phyloP scores from a whole-genome alignment of 2,329 filamentous ascomycete species.

The Neurospora sp. region DNA sequence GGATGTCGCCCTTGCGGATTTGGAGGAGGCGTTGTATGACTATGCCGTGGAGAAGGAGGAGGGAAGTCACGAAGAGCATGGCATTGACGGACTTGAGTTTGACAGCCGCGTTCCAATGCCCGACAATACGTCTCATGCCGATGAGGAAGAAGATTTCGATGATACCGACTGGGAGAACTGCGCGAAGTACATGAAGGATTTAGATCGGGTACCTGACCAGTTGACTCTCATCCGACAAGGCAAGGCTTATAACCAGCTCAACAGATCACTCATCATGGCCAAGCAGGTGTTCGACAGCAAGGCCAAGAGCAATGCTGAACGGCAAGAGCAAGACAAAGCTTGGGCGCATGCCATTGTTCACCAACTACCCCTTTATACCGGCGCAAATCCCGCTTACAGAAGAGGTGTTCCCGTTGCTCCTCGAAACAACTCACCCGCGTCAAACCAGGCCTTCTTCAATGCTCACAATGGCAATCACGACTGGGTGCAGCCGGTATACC shows the following conservation, averaged over 20 bases:
- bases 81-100: neutral
- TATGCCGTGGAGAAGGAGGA: neutral
- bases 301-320: neutral
- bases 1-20: neutral
- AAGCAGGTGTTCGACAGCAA: conserved; percentile 2
- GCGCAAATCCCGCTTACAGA: neutral
- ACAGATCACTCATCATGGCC: neutral
- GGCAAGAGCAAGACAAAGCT: neutral
- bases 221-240: neutral
- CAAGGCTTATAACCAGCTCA: neutral
- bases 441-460: neutral
- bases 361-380: neutral
- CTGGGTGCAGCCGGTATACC: neutral
- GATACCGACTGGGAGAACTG: neutral
- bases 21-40: neutral
- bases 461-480: neutral
- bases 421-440: neutral
- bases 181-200: neutral
- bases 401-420: neutral
- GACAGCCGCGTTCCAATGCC: neutral
- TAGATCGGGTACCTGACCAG: neutral
- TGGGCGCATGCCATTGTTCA: neutral
- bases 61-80: neutral
- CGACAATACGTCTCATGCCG: neutral
- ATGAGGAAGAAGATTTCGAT: neutral